Evolutionary conservation across 192 early-diverging fungal species (phyloP).

Genomic region (Backusella luteola): DNA sequence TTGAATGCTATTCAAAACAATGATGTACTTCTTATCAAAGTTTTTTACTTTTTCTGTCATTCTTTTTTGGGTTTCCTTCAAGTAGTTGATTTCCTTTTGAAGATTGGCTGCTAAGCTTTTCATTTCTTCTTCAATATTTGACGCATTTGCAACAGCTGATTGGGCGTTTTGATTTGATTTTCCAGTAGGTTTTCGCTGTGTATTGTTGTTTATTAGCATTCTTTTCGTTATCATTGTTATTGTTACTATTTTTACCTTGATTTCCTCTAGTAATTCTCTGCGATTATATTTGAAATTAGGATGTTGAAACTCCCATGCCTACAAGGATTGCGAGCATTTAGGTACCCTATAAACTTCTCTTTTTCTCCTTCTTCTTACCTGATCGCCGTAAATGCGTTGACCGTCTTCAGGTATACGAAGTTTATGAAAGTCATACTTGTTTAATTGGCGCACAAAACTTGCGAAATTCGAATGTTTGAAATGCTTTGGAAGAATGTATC

Average conservation of each 20-base stretch:
- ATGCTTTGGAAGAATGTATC: slow-evolving; percentile 62
- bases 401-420: slow-evolving; percentile 56
- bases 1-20: slow-evolving; percentile 35
- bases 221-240: not conserved
- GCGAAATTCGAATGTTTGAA: slow-evolving; percentile 76
- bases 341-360: too few species aligned
- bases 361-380: slow-evolving; percentile 38
- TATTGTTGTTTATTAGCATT: not conserved
- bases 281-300: slow-evolving; percentile 63
- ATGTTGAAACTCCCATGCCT: slow-evolving; percentile 73
- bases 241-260: slow-evolving; percentile 34
- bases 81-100: slow-evolving; percentile 39
- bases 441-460: slow-evolving; percentile 69
- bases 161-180: slow-evolving; percentile 9
- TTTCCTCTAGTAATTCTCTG: slow-evolving; percentile 50
- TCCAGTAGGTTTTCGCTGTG: slow-evolving; percentile 14
- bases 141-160: not conserved
- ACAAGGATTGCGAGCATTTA: not conserved
- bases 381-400: slow-evolving; percentile 48
- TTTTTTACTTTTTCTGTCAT: slow-evolving; percentile 39
- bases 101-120: slow-evolving; percentile 31
- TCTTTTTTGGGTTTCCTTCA: slow-evolving; percentile 39
- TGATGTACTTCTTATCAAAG: slow-evolving; percentile 28
- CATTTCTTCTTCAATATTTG: not conserved
- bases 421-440: slow-evolving; percentile 81